Evolutionary conservation across 2,329 filamentous ascomycete genomes (phyloP), one percentile per base, ranked within the genome.

Genomic region (Colletotrichum sp.): DNA sequence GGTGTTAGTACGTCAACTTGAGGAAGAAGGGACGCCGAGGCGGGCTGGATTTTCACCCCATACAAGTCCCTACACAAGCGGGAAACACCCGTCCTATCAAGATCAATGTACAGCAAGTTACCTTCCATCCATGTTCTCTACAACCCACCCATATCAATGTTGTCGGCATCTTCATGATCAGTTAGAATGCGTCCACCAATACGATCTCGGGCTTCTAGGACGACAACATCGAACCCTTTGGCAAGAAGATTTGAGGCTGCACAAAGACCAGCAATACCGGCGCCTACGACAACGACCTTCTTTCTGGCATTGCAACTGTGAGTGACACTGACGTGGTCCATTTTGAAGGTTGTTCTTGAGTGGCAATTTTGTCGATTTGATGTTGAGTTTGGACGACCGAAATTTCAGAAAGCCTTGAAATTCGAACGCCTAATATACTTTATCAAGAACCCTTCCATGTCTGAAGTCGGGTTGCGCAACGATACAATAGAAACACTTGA

Each of bases 121-220:
- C 3, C 36, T 66, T 66, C 16, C 63, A 66, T 30, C 15, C 36
- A 52, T 30, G 10, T 18, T n/a, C 34, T 66, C n/a, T 52, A 34
- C 18, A 13, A 55, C 65, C 34, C n/a, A 68, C 28, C 49, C 26
- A 68, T 68, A 18, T 57, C 65, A 26, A 68, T 68, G 13, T 57
- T 68, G 49, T 68, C 65, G 49, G 4, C 49, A 26, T 57, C n/a
- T 55, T 24, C 65, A 3, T 55, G 65, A 3, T 32, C 44, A 7
- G 65, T 55, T 2, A 84, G 88, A 0, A 87, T 89, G 80, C 91
- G 91, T 12, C 90, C 89, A 0, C 89, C 89, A 1, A 90, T 86
- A 0, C 87, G 85, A 49, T 89, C 83, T 8, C 86, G 83, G 2
- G 88, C 88, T 78, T 91, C 89, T 3, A 91, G 81, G 0, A 91